Evolutionary conservation across 2,329 filamentous ascomycete genomes (phyloP), one percentile per base, ranked within the genome.

Genomic region (Aspergillus melleus): DNA sequence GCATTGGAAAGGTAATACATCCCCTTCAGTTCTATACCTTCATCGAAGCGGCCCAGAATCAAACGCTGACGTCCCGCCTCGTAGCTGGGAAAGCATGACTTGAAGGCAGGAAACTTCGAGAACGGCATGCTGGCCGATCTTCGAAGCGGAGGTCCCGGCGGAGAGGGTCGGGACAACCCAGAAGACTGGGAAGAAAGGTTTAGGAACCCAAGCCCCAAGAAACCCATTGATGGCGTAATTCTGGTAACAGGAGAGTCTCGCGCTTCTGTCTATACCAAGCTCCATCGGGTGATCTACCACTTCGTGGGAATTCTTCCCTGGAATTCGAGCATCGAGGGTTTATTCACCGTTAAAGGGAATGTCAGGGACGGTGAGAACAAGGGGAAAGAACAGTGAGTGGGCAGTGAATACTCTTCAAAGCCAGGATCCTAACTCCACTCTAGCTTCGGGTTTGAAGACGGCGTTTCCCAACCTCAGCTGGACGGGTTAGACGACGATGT

Each of bases 371-470:
- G 54, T 32, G 55, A 46, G 19, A 29, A 19, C 26, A 42, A 30
- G 16, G 29, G 36, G 1, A 50, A 44, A 26, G 54, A 56, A 19
- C 54, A 56, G 54, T 56, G 26, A 26, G 54, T 16, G 4, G 2
- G 10, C 19, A 1, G 4, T 4, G 19, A 12, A 14, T 30, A 6
- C 24, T 10, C 14, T 12, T n/a, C 0, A 16, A 49, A 42, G 32
- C 55, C 44, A 44, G 10, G 16, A 16, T 8, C 3, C 39, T 44
- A 10, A 44, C 39, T 20, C 20, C 19, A 44, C 47, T 53, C 1
- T 44, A 77, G 75, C 66, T 81, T 81, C 58, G 79, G 79, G 2
- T 81, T 77, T 60, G 60, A 73, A 22, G 78, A 81, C 61, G 77
- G 75, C 5, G 66, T 81, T 50, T 77, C 77, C 3, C 75, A 80